phyloP scores from a whole-genome alignment of 345 rosid genomes.

The Lepidium sativum region DNA sequence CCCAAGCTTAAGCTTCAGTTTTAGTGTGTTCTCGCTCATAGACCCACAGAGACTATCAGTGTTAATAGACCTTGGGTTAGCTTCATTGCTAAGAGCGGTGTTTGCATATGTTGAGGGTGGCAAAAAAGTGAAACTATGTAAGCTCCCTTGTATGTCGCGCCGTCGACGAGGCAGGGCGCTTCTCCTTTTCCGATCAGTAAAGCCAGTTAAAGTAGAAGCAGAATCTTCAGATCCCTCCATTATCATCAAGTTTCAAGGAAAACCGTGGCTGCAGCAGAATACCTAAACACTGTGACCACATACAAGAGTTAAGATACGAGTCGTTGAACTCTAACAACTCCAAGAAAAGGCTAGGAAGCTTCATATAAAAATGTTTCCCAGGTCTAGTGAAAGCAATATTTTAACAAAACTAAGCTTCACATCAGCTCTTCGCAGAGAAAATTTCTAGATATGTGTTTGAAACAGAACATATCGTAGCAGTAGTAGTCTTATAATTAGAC shows the following conservation, averaged over 20 bases:
- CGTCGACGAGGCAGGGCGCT: conserved; percentile 41
- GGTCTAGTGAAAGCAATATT: not conserved
- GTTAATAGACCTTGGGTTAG: conserved; percentile 16
- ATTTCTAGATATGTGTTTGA: not conserved
- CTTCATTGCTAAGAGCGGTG: conserved; percentile 29
- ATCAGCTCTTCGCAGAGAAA: not conserved
- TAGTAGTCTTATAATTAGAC: not conserved
- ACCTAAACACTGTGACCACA: not conserved
- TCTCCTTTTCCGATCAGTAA: conserved; percentile 43
- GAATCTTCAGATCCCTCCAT: conserved; percentile 42
- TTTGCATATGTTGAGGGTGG: conserved; percentile 24
- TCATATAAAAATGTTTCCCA: not conserved
- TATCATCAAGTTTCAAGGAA: not conserved
- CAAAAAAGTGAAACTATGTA: conserved; percentile 17
- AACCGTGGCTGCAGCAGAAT: not conserved
- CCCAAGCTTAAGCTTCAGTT: conserved; percentile 59
- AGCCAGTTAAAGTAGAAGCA: conserved; percentile 25
- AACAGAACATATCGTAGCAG: not conserved
- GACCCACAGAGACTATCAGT: conserved; percentile 17
- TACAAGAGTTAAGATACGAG: not conserved
- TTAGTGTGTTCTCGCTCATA: conserved; percentile 44
- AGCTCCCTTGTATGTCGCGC: conserved; percentile 26
- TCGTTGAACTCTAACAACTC: not conserved
- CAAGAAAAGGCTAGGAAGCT: not conserved
- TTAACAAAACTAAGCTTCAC: not conserved